Evolutionary conservation across 495 filamentous ascomycete genomes (phyloP).

Genomic region (Cryomyces minteri): DNA sequence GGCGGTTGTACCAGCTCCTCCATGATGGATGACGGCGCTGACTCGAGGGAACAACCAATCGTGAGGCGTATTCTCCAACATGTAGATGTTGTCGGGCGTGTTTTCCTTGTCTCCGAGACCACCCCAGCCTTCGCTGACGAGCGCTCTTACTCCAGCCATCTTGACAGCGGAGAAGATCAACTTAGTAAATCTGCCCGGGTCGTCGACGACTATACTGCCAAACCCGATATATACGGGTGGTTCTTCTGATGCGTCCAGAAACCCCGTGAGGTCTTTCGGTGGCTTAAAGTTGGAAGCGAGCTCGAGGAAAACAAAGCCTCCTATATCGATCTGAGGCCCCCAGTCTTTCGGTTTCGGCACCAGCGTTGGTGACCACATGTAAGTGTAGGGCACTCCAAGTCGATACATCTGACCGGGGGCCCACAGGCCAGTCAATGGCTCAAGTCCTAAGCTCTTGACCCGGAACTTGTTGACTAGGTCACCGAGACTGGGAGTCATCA

Average conservation of each 20-base stretch:
- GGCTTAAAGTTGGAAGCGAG: slow-evolving; percentile 19
- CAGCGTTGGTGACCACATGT: slow-evolving; percentile 19
- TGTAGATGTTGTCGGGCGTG: slow-evolving; percentile 18
- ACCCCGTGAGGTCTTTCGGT: slow-evolving; percentile 14
- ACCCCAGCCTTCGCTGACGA: slow-evolving; percentile 23
- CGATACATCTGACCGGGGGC: slow-evolving; percentile 21
- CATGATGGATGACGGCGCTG: slow-evolving; percentile 21
- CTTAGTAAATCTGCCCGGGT: slow-evolving; percentile 19
- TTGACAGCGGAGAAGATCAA: slow-evolving; percentile 21
- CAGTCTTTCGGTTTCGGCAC: slow-evolving; percentile 22
- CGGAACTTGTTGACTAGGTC: slow-evolving; percentile 41
- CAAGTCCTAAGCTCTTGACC: slow-evolving; percentile 30
- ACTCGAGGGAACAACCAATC: slow-evolving; percentile 22
- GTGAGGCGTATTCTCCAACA: slow-evolving; percentile 23
- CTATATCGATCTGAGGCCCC: slow-evolving; percentile 21
- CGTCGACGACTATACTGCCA: slow-evolving; percentile 22
- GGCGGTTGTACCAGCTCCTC: slow-evolving; percentile 22
- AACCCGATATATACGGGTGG: slow-evolving; percentile 23
- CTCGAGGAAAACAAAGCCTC: slow-evolving; percentile 18
- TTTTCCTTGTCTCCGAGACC: slow-evolving; percentile 13
- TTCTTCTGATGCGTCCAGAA: slow-evolving; percentile 15
- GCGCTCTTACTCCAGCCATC: slow-evolving; percentile 17
- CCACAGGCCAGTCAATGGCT: slow-evolving; percentile 27
- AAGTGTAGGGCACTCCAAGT: slow-evolving; percentile 21
- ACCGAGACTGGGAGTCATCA: slow-evolving; percentile 17